A percentile compares a stretch with the other conserved stretches of the same genome.
Evolutionary conservation across 176 grass and related monocot species (phyloP).

Genomic region (Hordeum vulgare): DNA sequence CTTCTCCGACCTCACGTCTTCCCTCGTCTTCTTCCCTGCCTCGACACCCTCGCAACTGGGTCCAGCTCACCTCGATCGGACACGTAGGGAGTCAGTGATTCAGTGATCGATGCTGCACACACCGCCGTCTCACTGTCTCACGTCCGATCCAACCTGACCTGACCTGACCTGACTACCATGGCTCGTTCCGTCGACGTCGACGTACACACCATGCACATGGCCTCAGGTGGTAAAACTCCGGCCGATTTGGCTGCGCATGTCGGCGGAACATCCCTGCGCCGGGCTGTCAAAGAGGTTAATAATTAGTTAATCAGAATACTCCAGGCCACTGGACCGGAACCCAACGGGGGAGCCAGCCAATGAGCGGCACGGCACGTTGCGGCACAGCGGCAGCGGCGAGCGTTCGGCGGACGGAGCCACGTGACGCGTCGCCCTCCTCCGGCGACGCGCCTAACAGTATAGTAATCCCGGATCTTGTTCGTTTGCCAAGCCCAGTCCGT

Average conservation of each 20-base stretch:
- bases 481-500: background rate
- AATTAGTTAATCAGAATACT: background rate
- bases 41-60: too few relatives aligned
- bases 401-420: background rate
- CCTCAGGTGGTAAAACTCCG: too few relatives aligned
- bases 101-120: too few relatives aligned
- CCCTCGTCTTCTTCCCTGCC: too few relatives aligned
- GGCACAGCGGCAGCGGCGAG: background rate
- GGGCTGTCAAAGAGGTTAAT: too few relatives aligned
- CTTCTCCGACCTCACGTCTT: background rate
- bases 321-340: background rate
- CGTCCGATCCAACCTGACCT: too few relatives aligned
- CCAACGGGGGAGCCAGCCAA: background rate
- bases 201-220: too few relatives aligned
- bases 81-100: background rate
- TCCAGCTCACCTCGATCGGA: background rate
- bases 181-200: too few relatives aligned
- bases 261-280: too few relatives aligned
- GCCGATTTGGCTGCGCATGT: too few relatives aligned
- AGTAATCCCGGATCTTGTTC: background rate
- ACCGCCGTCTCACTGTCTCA: too few relatives aligned
- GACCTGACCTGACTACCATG: background rate
- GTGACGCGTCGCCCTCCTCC: background rate
- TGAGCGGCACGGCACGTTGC: slow-evolving; percentile 4
- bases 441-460: too few relatives aligned